A percentile compares a stretch with the other conserved stretches of the same genome.
Conservation (phyloP, 371 early-diverging fungal species). For the Circinella umbellata region DNA sequence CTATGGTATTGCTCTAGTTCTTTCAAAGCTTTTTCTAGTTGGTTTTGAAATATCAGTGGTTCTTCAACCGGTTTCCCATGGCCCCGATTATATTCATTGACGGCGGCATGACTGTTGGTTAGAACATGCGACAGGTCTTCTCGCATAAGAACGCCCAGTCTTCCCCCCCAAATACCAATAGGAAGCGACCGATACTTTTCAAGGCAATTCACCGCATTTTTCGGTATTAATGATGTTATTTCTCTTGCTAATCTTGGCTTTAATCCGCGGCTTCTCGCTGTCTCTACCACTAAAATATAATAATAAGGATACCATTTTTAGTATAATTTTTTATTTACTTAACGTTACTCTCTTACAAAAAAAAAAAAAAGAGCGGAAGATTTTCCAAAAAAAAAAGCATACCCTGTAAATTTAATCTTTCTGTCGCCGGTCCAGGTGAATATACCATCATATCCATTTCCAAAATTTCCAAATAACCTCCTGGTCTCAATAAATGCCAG, state of each 20-base stretch:
- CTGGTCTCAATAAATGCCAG: slow-evolving; percentile 33
- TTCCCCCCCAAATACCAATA: slow-evolving; percentile 39
- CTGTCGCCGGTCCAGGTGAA: slow-evolving; percentile 38
- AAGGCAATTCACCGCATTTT: slow-evolving; percentile 17
- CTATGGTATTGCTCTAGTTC: slow-evolving; percentile 36
- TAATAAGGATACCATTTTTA: too few relatives aligned
- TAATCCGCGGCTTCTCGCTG: slow-evolving; percentile 28
- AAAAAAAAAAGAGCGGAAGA: too few relatives aligned
- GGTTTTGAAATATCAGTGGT: slow-evolving; percentile 8
- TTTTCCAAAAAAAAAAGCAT: slow-evolving; percentile 13
- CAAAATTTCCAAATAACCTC: slow-evolving; percentile 34
- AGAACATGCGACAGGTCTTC: slow-evolving; percentile 30
- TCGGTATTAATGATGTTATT: slow-evolving; percentile 24
- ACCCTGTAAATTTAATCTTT: slow-evolving; percentile 35
- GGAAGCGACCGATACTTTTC: slow-evolving; percentile 37
- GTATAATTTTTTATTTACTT: too few relatives aligned
- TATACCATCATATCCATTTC: slow-evolving; percentile 36
- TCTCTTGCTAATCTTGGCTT: slow-evolving; percentile 30
- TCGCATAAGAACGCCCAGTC: slow-evolving; percentile 30
- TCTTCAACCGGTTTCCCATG: neutral
- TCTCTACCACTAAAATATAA: slow-evolving; percentile 29
- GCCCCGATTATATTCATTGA: slow-evolving; percentile 16
- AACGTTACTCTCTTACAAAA: too few relatives aligned
- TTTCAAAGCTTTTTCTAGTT: slow-evolving; percentile 15
- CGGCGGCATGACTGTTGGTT: slow-evolving; percentile 19